Evolutionary conservation across 306 rosid species (phyloP), one percentile per base, ranked within the genome.

Genomic region (Castanea crenata): DNA sequence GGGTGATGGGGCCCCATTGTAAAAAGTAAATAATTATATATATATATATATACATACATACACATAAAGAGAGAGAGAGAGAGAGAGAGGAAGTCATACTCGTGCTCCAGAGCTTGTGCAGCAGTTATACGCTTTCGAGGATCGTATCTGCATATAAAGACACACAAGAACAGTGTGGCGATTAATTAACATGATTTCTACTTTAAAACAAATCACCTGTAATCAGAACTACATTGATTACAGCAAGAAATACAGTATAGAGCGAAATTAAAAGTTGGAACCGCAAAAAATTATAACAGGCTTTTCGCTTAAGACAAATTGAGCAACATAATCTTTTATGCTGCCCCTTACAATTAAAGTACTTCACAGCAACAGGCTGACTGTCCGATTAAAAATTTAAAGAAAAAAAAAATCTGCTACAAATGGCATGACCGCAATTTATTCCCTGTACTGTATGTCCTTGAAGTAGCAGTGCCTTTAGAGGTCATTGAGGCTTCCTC

Each of bases 61-160:
- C 1, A 38, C 6, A 35, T 35, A 35, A 8, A 52, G 4, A n/a
- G 34, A 61, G 12, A 18, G 35, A 51, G 41, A 82, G 34, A 46
- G 55, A 14, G 49, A 13, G 59, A 64, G 80, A 72, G 69, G 31
- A 14, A 77, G 71, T 70, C 91, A 69, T 90, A 94, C 99, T 94
- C 99, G 41, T 94, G 99, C 75, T 94, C 99, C 86, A 94, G 78
- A 55, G 99, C 99, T 83, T 94, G 97, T 69, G 95, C 90, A 23
- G 97, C 97, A 57, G 97, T 92, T 76, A 94, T 79, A 57, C 99
- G 97, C 84, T 89, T 94, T 75, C 90, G 91, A 79, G 99, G 99
- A 92, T 94, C 99, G 87, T 94, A 94, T 79, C 99, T 94, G 91
- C 87, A 85, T 76, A 76, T 41, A 64, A 35, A 84, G 38, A 75